Conservation (phyloP, 1,139 yeast species). For the Meyerozyma athensensis region DNA sequence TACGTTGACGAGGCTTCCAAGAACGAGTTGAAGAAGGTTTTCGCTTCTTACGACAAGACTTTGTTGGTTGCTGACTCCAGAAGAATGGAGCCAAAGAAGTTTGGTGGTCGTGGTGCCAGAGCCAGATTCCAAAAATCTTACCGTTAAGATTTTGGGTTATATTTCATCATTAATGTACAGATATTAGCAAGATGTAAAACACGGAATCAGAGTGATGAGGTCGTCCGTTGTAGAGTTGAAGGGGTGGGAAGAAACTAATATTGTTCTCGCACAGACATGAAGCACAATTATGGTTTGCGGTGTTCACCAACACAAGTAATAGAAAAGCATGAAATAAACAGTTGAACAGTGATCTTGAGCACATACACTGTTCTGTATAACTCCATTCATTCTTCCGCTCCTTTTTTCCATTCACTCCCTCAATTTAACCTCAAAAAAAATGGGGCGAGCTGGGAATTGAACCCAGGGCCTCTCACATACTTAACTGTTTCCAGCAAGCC, state of each 20-base stretch:
- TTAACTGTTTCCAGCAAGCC: constrained; percentile 6
- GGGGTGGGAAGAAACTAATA: too few relatives aligned
- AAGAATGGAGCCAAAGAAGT: constrained; percentile 99
- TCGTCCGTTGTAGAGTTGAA: too few relatives aligned
- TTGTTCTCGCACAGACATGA: too few relatives aligned
- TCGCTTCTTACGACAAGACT: constrained; percentile 98
- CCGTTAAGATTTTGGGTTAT: constrained; percentile 61
- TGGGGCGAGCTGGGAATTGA: constrained; percentile 16
- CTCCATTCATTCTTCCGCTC: too few relatives aligned
- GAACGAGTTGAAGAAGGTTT: constrained; percentile 98
- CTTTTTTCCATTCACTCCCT: too few relatives aligned
- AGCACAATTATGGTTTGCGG: too few relatives aligned
- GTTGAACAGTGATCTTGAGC: too few relatives aligned
- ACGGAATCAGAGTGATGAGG: too few relatives aligned
- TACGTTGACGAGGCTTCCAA: constrained; percentile 98
- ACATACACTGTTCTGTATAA: too few relatives aligned
- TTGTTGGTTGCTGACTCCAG: constrained; percentile 99
- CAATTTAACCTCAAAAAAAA: too few relatives aligned
- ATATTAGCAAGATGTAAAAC: background rate
- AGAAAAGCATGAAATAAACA: too few relatives aligned
- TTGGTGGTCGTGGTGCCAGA: constrained; percentile 99
- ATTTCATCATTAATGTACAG: constrained; percentile 5
- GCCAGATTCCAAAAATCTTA: constrained; percentile 99
- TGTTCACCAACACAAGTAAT: too few relatives aligned
- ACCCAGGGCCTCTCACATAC: constrained; percentile 16